These are phyloP conservation scores for Prunus salicina DNA, from an alignment of 306 rosid genomes.

Conservation along the genomic window DNA sequence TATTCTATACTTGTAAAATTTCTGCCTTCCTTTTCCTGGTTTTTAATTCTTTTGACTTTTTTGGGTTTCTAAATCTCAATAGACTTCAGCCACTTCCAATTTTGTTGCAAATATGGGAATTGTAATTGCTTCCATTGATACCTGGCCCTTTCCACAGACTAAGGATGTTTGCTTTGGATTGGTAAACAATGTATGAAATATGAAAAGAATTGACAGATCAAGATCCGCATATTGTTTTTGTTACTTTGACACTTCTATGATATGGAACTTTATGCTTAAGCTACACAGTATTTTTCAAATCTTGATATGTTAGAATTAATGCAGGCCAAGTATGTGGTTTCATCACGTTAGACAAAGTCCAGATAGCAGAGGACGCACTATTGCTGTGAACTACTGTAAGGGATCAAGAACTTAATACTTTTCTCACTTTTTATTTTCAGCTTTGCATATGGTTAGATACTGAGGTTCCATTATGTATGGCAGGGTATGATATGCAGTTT, in stretches of 20 bases:
- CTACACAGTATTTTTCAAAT: neutral
- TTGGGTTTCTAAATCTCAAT: neutral
- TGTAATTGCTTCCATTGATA: neutral
- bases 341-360: slow-evolving; percentile 79
- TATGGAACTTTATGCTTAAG: neutral
- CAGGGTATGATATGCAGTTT: slow-evolving; percentile 94
- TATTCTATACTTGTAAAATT: slow-evolving; percentile 74
- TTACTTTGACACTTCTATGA: neutral
- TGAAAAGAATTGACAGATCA: neutral
- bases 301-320: slow-evolving; percentile 13
- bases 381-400: slow-evolving; percentile 81
- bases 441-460: slow-evolving; percentile 10
- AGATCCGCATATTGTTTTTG: neutral
- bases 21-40: neutral
- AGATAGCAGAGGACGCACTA: slow-evolving; percentile 50
- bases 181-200: neutral
- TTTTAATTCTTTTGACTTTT: neutral
- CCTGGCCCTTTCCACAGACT: neutral
- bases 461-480: slow-evolving; percentile 32
- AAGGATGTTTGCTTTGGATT: neutral
- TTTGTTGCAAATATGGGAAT: neutral
- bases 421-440: neutral
- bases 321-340: slow-evolving; percentile 96
- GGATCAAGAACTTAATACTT: neutral
- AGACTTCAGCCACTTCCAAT: neutral